Base-by-base conservation (phyloP, 2,329 filamentous ascomycete species). In the Aspergillus awamori region DNA sequence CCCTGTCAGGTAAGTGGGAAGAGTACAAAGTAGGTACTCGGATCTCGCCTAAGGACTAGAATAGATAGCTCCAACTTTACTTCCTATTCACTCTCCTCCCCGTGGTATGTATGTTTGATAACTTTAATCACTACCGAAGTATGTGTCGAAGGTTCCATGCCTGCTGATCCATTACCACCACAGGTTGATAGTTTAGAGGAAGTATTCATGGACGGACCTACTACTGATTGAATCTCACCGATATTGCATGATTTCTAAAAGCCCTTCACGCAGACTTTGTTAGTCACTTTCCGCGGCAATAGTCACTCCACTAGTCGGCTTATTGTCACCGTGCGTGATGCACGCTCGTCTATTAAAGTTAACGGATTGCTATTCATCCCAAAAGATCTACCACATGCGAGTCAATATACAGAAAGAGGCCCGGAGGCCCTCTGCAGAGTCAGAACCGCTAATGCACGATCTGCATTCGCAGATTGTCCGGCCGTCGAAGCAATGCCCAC, bases 391-490 rank as follows among this genome's bases (percentile, higher is more conserved):
- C 41, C 17, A 22, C 41, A 22, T 45, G 47, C 26, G 24, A 28
- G 24, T n/a, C 24, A 28, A 26, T 33, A 26, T 49, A 49, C 45
- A 26, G 24, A 26, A 48, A 28, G 24, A 33, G 15, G 47, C 26
- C 17, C 20, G 8, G n/a, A 24, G 13, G 13, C 24, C 47, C 24
- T 6, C 47, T 49, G 47, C 47, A 20, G 47, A 33, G 15, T 15
- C 47, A 28, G 13, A 20, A 49, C 47, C 47, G n/a, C 47, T 49
- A 49, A 49, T 49, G 47, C 47, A 49, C 47, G 15, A 49, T 49
- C 26, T 30, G 47, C 47, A 49, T 49, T 36, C 2, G 47, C 47
- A 49, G 47, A 49, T 30, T 30, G 5, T 49, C 28, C 47, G n/a
- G 41, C 33, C 33, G 33, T 15, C 41, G 17, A 11, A 45, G 41